Conservation (phyloP, 257 asterid genomes). For the Primulina eburnea region DNA sequence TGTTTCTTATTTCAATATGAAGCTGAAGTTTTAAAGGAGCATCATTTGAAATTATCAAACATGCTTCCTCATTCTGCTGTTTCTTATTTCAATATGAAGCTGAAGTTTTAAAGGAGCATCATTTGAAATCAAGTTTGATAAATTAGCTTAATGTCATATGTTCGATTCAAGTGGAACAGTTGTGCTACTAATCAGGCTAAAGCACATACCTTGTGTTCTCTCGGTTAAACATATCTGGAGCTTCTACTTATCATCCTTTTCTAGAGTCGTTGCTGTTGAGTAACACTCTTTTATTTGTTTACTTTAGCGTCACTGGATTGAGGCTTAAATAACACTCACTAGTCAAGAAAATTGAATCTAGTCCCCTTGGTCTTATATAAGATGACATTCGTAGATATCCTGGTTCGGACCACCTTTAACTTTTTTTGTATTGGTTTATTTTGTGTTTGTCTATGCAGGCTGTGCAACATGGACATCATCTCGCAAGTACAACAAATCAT, state of each 20-base stretch:
- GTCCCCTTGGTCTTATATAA: no score
- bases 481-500: conserved; percentile 95
- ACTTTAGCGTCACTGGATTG: background rate
- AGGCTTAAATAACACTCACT: no score
- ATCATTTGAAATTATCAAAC: background rate
- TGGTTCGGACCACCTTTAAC: background rate
- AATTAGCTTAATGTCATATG: background rate
- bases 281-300: background rate
- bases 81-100: background rate
- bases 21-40: background rate
- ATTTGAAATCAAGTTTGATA: background rate
- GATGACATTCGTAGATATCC: background rate
- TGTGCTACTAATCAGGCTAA: background rate
- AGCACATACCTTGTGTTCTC: background rate
- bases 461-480: conserved; percentile 97
- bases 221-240: background rate
- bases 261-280: background rate
- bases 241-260: background rate
- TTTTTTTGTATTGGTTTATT: background rate
- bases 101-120: background rate
- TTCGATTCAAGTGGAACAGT: no score
- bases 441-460: conserved; percentile 43
- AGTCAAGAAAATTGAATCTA: background rate
- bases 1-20: background rate
- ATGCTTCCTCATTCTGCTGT: conserved; percentile 2